Evolutionary conservation across 306 rosid genomes (phyloP).

Genomic region (Inga laurina): DNA sequence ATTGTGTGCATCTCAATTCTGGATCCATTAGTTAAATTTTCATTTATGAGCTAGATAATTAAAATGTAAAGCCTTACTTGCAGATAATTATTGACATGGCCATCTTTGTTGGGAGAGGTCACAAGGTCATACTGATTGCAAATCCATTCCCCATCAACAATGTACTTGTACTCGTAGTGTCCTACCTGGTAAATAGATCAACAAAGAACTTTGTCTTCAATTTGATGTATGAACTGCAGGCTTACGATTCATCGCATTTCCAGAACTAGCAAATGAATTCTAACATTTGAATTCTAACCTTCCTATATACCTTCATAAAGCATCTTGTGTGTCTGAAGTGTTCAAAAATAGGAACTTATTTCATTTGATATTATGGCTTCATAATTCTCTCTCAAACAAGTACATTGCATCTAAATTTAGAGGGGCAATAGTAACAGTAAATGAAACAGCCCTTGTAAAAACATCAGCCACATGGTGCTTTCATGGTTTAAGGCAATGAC

Average conservation of each 20-base stretch:
- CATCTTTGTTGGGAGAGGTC: constrained; percentile 74
- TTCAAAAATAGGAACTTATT: not conserved
- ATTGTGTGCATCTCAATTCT: not conserved
- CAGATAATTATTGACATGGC: constrained; percentile 80
- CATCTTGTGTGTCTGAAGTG: not conserved
- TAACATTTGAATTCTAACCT: constrained; percentile 8
- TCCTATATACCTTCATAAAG: not conserved
- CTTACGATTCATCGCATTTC: not conserved
- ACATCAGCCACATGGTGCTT: constrained; percentile 4
- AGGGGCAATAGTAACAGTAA: not conserved
- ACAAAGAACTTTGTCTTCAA: constrained; percentile 22
- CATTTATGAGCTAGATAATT: not conserved
- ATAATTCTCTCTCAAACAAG: not conserved
- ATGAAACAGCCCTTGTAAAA: not conserved
- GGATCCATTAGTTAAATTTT: not conserved
- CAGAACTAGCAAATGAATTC: constrained; percentile 12
- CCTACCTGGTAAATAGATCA: constrained; percentile 70
- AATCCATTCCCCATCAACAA: constrained; percentile 82
- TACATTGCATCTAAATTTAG: not conserved
- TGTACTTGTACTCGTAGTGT: constrained; percentile 89
- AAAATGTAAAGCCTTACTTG: constrained; percentile 53
- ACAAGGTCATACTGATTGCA: constrained; percentile 51
- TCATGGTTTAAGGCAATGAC: constrained; percentile 2
- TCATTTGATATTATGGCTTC: not conserved
- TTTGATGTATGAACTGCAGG: not conserved